These are phyloP conservation scores for Phytophthora kernoviae DNA, from an alignment of 352 stramenopile species.

Conservation along the genomic window DNA sequence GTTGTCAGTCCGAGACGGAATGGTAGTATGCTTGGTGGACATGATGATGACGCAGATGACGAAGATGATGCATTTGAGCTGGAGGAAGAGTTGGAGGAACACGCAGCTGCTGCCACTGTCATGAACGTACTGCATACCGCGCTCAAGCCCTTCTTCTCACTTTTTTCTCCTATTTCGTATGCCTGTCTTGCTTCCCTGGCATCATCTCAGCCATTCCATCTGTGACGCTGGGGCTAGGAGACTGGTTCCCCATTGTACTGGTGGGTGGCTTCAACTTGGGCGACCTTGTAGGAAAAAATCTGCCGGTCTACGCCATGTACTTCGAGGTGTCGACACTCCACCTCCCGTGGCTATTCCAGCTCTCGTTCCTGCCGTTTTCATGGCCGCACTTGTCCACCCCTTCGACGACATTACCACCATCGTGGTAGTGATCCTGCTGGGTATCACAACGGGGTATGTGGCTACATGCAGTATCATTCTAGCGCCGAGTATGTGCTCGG, in stretches of 20 bases:
- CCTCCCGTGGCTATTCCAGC: conserved; percentile 64
- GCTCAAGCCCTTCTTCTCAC: conserved; percentile 78
- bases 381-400: conserved; percentile 56
- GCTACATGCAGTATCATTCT: conserved; percentile 82
- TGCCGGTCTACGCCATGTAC: conserved; percentile 74
- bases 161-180: conserved; percentile 83
- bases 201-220: conserved; percentile 77
- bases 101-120: conserved; percentile 51
- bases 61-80: conserved; percentile 46
- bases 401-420: conserved; percentile 61
- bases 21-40: conserved; percentile 14
- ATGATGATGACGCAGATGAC: conserved; percentile 35
- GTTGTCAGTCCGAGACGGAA: conserved; percentile 9
- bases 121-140: conserved; percentile 62
- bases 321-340: conserved; percentile 74
- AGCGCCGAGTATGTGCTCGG: conserved; percentile 69
- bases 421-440: conserved; percentile 56
- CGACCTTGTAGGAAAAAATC: conserved; percentile 81
- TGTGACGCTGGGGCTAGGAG: conserved; percentile 52
- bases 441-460: conserved; percentile 77
- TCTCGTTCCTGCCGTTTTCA: conserved; percentile 77
- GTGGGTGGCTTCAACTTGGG: conserved; percentile 79
- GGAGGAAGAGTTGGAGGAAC: conserved; percentile 36
- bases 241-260: conserved; percentile 81
- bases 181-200: conserved; percentile 78